A percentile compares a stretch with the other conserved stretches of the same genome.
Evolutionary conservation across 345 rosid species (phyloP).

Genomic region (Salix viminalis): DNA sequence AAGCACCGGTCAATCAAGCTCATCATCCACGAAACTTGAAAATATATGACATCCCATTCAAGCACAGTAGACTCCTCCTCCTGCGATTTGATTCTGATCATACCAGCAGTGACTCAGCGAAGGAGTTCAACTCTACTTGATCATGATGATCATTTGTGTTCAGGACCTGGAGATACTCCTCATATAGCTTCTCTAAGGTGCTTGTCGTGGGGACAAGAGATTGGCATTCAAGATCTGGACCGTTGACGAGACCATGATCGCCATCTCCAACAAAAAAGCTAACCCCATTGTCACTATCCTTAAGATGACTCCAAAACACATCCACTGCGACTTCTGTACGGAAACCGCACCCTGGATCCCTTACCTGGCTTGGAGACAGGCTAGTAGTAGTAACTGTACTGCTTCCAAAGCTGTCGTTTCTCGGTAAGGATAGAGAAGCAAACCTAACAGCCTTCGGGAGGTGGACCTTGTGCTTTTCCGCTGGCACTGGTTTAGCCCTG

Average conservation of each 20-base stretch:
- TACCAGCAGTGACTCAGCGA: conserved; percentile 30
- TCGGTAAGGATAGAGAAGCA: conserved; percentile 23
- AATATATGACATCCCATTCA: not conserved
- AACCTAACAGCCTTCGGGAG: conserved; percentile 47
- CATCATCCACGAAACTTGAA: not conserved
- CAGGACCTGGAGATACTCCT: conserved; percentile 43
- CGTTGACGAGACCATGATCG: conserved; percentile 18
- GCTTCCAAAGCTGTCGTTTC: conserved; percentile 32
- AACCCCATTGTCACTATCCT: conserved; percentile 1
- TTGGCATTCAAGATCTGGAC: conserved; percentile 27
- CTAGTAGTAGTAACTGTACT: conserved; percentile 4
- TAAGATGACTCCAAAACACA: conserved; percentile 6
- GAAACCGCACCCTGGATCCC: not conserved
- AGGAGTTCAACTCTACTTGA: conserved; percentile 24
- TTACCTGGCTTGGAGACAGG: conserved; percentile 15
- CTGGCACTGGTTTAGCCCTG: not conserved
- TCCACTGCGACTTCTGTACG: conserved; percentile 2
- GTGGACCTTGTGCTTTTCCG: conserved; percentile 35
- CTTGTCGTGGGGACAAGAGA: conserved; percentile 6
- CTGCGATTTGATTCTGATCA: not conserved
- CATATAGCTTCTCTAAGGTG: conserved; percentile 36
- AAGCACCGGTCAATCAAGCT: not conserved
- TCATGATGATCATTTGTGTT: conserved; percentile 24
- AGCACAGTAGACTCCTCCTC: not conserved
- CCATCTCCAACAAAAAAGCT: conserved; percentile 17